Evolutionary conservation across 73 alveolate genomes (phyloP), one percentile per base, ranked within the genome.

Genomic region (Paramecium pentaurelia): DNA sequence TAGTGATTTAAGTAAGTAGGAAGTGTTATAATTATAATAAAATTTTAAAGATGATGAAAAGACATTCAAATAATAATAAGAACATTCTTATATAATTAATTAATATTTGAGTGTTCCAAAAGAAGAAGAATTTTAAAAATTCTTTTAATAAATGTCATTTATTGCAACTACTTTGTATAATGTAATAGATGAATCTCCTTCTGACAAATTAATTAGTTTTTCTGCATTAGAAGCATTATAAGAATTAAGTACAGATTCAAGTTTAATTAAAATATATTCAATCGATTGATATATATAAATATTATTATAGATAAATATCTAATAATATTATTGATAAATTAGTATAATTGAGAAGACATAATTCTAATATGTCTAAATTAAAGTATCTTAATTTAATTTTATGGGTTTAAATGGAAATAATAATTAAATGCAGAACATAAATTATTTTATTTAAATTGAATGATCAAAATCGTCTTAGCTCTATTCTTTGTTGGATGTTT

Each of bases 41-140:
- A 73, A 37, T 18, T 73, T 40, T 37, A 37, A 73, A 73, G 87
- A 73, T 73, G 87, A 73, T 73, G 87, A 73, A 73, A 37, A 34
- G 16, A 73, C 87, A 14, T 73, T 73, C n/a, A 73, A 73, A 36
- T 14, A 34, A n/a, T 73, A 73, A 36, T 12, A 36, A 6, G 87
- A 73, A 73, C 60, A 73, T 73, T 25, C 40, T n/a, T 73, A 73
- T 73, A 25, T 40, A 2, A 38, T 73, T 16, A 40, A 36, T 37
- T n/a, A 40, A 73, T 73, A 73, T 73, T 73, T 73, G 60, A 73
- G 34, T 30, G 87, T 73, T 38, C 87, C 84, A 32, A 12, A 11
- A 32, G 47, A 64, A 28, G 84, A 64, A 32, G 84, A 64, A 28
- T 64, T 64, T 7, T 28, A 28, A 11, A 11, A 4, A 25, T 64